Evolutionary conservation across 2,329 filamentous ascomycete genomes (phyloP), one percentile per base, ranked within the genome.

Genomic region (Ascochyta lentis): DNA sequence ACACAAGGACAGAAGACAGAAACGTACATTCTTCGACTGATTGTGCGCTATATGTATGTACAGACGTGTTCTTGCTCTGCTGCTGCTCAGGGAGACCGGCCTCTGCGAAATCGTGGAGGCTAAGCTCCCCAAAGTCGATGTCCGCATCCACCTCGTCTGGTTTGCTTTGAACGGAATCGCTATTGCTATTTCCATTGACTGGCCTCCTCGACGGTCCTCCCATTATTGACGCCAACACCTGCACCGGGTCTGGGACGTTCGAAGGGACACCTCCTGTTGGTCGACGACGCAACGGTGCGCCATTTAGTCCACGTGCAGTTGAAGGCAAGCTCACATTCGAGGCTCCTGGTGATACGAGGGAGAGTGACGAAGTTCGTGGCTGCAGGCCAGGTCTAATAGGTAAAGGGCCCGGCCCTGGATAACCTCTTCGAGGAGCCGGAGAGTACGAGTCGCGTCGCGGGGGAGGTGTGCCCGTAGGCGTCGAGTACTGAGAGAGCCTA

Each of bases 51-150:
- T 82, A 79, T 71, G 76, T 78, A 78, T 65, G 76, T 79, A 73
- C 79, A 76, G 69, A 64, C 63, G 61, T 66, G 49, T 64, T 56
- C 42, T 61, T 66, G 51, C 64, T 56, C 44, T 62, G 68, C 59
- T 62, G 64, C 51, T 67, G 66, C 49, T 71, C 65, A 49, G 75
- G 69, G 22, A 70, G 63, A 29, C 62, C 68, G 60, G 63, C 68
- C 41, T 77, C 68, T 16, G 83, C 86, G 65, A 95, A 88, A 60
- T 91, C 90, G 58, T 88, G 84, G 60, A 99, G 79, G 61, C 90
- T 90, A 46, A 95, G 77, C 0, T 85, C 89, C 12, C 83, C 87
- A 77, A 99, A 97, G 64, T 96, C 89, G 61, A 94, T 87, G 5
- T 89, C 83, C 34, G 86, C 80, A 1, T 85, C 82, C 37, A 93